A percentile compares a stretch with the other conserved stretches of the same genome.
These are phyloP conservation scores for Flaveria brownii DNA, from an alignment of 129 eudicot genomes.

Conservation along the genomic window DNA sequence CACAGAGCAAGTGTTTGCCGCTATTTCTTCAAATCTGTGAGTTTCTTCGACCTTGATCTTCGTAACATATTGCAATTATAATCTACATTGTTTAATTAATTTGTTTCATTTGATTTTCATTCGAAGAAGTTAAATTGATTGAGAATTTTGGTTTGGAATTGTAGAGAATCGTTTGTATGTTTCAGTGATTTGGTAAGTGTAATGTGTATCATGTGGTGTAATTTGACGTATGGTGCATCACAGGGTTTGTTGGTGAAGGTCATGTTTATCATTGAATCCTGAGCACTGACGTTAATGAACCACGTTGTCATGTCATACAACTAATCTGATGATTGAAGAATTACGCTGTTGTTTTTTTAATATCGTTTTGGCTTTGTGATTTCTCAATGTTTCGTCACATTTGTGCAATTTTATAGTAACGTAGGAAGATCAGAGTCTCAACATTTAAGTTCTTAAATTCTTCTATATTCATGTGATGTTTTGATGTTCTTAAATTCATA, in stretches of 20 bases:
- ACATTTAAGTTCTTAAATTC: not conserved
- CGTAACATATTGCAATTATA: not conserved
- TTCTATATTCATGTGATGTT: not conserved
- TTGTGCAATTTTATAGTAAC: too few relatives aligned
- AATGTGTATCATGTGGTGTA: not conserved
- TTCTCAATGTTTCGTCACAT: too few relatives aligned
- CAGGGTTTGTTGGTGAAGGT: conserved; percentile 9
- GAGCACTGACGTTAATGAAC: conserved; percentile 17
- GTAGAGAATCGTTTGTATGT: not conserved
- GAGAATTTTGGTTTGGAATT: conserved; percentile 4
- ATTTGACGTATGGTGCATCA: not conserved
- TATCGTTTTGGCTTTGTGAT: too few relatives aligned
- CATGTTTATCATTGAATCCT: conserved; percentile 11
- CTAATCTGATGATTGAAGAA: not conserved
- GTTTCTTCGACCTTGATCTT: conserved; percentile 7
- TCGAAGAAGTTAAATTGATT: not conserved
- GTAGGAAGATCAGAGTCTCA: not conserved
- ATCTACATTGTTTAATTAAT: not conserved
- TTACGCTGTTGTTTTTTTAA: not conserved
- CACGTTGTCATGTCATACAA: not conserved
- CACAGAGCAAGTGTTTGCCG: conserved; percentile 16
- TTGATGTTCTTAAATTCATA: not conserved
- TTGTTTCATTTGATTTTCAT: conserved; percentile 13
- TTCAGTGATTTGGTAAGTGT: not conserved
- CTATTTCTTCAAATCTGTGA: conserved; percentile 14